These are phyloP conservation scores for Colletotrichum phormii DNA, from an alignment of 2,329 filamentous ascomycete species.

Conservation along the genomic window DNA sequence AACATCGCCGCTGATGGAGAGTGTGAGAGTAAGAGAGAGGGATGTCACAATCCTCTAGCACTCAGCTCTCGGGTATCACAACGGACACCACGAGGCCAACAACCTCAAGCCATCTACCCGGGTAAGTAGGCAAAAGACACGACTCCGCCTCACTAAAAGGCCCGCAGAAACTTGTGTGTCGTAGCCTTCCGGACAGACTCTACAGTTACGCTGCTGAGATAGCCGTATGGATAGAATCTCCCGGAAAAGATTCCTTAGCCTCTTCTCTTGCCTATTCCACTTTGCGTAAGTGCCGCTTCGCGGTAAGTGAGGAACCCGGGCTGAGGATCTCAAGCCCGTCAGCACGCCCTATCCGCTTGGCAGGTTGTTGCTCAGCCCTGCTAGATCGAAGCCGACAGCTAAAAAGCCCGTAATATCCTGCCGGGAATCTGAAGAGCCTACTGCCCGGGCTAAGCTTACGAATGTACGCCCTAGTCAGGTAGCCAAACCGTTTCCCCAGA, in stretches of 20 bases:
- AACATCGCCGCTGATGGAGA: neutral
- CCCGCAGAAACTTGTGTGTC: neutral
- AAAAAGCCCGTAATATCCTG: neutral
- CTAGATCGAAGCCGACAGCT: neutral
- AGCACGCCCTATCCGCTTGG: conserved; percentile 1
- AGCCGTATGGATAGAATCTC: too few species aligned
- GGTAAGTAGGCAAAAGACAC: too few species aligned
- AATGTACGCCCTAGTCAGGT: too few species aligned
- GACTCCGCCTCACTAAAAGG: neutral
- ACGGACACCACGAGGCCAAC: neutral
- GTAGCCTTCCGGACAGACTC: neutral
- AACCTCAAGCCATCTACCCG: neutral
- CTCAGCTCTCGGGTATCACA: neutral
- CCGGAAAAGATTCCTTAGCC: neutral
- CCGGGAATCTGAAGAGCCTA: neutral
- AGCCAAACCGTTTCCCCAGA: conserved; percentile 2
- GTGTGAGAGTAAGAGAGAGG: neutral
- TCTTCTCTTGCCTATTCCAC: neutral
- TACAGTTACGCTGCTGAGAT: too few species aligned
- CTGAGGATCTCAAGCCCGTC: neutral
- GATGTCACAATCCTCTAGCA: too few species aligned
- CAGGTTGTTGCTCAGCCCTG: conserved; percentile 13
- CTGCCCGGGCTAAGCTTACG: neutral
- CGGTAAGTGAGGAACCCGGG: neutral
- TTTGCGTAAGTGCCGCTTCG: neutral